Conservation (phyloP, 495 filamentous ascomycete genomes). For the Xylaria grammica region DNA sequence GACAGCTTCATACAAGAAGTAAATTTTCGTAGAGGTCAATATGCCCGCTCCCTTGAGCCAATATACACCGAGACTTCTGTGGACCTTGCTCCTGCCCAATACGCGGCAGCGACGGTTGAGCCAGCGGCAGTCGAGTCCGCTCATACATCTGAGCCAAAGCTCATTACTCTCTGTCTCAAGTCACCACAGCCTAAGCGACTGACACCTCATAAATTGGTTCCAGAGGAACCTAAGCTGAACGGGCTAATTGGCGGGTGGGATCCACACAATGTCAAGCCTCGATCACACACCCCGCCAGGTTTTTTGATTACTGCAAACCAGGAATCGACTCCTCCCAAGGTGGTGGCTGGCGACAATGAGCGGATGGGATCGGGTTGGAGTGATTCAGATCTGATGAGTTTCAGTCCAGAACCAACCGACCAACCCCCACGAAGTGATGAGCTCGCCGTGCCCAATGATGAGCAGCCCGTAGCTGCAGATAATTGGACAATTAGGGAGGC, state of each 20-base stretch:
- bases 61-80: neutral
- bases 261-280: neutral
- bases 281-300: slow-evolving; percentile 1
- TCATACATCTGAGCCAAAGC: neutral
- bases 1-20: slow-evolving; percentile 2
- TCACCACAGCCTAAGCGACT: neutral
- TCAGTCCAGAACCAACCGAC: neutral
- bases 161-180: neutral
- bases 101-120: neutral
- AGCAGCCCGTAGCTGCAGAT: neutral
- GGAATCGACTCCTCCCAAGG: neutral
- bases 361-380: neutral
- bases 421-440: neutral
- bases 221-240: neutral
- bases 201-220: neutral
- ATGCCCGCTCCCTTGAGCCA: neutral
- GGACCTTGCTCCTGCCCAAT: neutral
- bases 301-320: neutral
- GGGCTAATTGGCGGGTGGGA: neutral
- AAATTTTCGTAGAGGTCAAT: neutral
- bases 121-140: neutral
- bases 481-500: neutral
- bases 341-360: neutral
- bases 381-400: slow-evolving; percentile 8
- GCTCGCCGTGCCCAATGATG: neutral